phyloP scores from a whole-genome alignment of 768 basidiomycete species.

The Kwoniella shandongensis region DNA sequence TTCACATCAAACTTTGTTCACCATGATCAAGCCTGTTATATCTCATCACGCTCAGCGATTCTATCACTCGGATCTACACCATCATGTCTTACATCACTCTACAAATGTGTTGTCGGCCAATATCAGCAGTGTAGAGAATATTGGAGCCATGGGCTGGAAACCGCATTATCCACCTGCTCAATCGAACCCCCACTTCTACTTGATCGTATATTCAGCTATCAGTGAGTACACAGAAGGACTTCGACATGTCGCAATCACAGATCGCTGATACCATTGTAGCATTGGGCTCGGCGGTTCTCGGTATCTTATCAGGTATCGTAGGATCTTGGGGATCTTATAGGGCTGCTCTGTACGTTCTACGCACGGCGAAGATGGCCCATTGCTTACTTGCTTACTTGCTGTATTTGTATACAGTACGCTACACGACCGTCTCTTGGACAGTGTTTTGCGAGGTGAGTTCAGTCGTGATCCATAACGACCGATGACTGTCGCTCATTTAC shows the following conservation, averaged over 20 bases:
- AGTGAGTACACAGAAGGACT: constrained; percentile 11
- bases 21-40: constrained; percentile 12
- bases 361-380: background rate
- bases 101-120: background rate
- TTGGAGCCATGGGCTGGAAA: constrained; percentile 1
- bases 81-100: constrained; percentile 31
- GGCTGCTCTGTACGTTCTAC: constrained; percentile 33
- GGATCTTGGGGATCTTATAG: constrained; percentile 41
- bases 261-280: constrained; percentile 14
- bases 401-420: constrained; percentile 21
- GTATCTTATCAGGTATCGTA: constrained; percentile 21
- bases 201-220: constrained; percentile 37
- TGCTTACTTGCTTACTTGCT: constrained; percentile 3
- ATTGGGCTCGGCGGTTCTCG: constrained; percentile 32
- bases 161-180: constrained; percentile 33
- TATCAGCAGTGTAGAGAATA: background rate
- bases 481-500: background rate
- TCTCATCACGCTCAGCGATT: constrained; percentile 12
- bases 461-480: background rate
- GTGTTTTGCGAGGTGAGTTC: constrained; percentile 36
- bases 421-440: constrained; percentile 43
- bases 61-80: constrained; percentile 26
- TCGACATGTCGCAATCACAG: background rate
- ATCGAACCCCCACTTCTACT: constrained; percentile 41
- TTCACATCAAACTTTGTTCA: constrained; percentile 8